Base-by-base conservation (phyloP, 2,329 filamentous ascomycete species). In the Nemania sp. region DNA sequence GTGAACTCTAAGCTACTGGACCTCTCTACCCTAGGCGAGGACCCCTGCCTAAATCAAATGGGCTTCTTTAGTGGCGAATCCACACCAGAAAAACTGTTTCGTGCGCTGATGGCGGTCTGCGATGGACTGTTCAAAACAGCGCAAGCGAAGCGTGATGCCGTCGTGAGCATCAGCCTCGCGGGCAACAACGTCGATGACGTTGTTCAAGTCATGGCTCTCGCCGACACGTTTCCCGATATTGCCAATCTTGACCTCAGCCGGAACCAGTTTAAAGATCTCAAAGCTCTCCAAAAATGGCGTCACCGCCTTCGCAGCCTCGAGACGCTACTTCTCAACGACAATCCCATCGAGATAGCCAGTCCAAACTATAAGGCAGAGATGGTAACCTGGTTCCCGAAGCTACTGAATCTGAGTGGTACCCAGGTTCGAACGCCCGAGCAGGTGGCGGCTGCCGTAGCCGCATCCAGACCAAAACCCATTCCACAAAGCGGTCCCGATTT, bases 231-330 rank as follows among this genome's bases (percentile, higher is more conserved):
- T 62, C 93, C 94, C 0, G 91, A 94, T 69, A 84, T 98, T 67
- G 90, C 93, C 77, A 94, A 97, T 72, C 88, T 99, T 13, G 95
- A 98, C 73, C 87, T 98, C 27, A 96, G 93, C 62, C 88, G 90
- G 77, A 98, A 98, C 80, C 88, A 90, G 47, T 88, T 99, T 74
- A 84, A 86, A 66, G 88, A 87, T 59, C 80, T 93, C 58, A 87
- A 89, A 64, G 87, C 88, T 10, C 80, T 99, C 54, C 87, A 89
- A 60, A 87, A 85, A 35, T 98, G 94, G 94, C 90, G 90, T 68
- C 88, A 89, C 76, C 93, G 92, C 63, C 94, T 98, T 76, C 89
- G 86, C 60, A 84, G 89, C 64, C 86, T 98, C 11, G 90, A 97
- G 76, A 94, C 94, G 60, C 86, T 99, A 1, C 89, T 97, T 68